Conservation (phyloP, 73 alveolate genomes). For the Paraurostyla sp. region DNA sequence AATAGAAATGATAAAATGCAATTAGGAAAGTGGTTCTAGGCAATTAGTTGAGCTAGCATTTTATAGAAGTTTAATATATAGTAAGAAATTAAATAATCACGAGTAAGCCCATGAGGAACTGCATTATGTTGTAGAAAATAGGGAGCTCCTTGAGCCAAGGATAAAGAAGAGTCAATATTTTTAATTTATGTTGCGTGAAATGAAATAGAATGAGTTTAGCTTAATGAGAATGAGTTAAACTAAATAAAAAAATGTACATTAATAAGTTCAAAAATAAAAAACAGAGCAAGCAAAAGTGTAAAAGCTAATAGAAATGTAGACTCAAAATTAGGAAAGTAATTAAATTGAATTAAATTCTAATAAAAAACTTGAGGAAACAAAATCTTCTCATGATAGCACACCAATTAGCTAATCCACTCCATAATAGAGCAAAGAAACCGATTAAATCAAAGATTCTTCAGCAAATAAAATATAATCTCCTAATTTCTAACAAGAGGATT, state of each 20-base stretch:
- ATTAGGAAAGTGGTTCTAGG: no score
- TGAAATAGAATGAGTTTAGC: neutral
- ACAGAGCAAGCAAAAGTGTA: neutral
- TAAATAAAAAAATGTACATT: neutral
- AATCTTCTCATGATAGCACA: no score
- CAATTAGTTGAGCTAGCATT: slow-evolving; percentile 31
- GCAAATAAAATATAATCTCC: neutral
- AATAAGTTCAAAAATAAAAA: neutral
- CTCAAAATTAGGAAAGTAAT: no score
- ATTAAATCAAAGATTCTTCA: neutral
- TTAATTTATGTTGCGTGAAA: slow-evolving; percentile 2
- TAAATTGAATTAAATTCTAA: no score
- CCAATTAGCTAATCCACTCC: no score
- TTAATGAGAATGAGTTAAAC: neutral
- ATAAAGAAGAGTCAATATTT: slow-evolving; percentile 13
- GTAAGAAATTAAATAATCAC: neutral
- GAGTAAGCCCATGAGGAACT: slow-evolving; percentile 35
- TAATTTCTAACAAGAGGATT: neutral
- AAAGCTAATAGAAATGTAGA: neutral
- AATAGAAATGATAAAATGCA: no score
- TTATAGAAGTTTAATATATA: neutral
- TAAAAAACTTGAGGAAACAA: no score
- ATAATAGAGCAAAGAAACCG: no score
- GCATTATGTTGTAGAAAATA: slow-evolving; percentile 10
- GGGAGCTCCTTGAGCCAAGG: neutral